Evolutionary conservation across 495 filamentous ascomycete genomes (phyloP).

Genomic region (Cairneyella variabilis): DNA sequence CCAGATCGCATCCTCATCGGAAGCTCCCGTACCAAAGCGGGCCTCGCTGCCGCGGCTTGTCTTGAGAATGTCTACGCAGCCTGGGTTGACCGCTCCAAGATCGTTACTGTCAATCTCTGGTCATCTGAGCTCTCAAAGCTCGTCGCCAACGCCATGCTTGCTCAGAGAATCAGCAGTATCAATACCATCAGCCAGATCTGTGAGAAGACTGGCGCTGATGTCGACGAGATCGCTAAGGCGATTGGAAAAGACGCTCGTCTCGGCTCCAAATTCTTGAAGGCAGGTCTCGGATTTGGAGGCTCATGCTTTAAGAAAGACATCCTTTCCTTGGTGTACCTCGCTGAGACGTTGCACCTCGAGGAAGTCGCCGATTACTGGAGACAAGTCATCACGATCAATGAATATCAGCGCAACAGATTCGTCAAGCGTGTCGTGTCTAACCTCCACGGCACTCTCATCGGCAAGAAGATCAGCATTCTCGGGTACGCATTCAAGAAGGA

Average conservation of each 20-base stretch:
- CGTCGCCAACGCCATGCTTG: conserved; percentile 74
- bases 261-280: conserved; percentile 67
- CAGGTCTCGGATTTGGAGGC: conserved; percentile 73
- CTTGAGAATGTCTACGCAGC: conserved; percentile 63
- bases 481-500: conserved; percentile 81
- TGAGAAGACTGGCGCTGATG: conserved; percentile 69
- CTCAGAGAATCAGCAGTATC: conserved; percentile 80
- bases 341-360: conserved; percentile 60
- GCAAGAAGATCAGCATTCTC: conserved; percentile 69
- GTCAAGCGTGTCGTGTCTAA: conserved; percentile 56
- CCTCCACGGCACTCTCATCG: conserved; percentile 61
- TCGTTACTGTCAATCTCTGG: conserved; percentile 70
- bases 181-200: conserved; percentile 78
- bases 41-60: conserved; percentile 56
- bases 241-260: conserved; percentile 67
- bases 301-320: conserved; percentile 86
- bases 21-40: conserved; percentile 49
- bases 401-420: conserved; percentile 68
- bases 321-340: conserved; percentile 67
- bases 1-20: conserved; percentile 80
- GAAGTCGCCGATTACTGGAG: conserved; percentile 76
- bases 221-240: conserved; percentile 64
- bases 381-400: conserved; percentile 69
- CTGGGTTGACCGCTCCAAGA: conserved; percentile 63
- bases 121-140: conserved; percentile 78